A percentile compares a stretch with the other conserved stretches of the same genome.
Evolutionary conservation across 768 basidiomycete species (phyloP).

Genomic region (Leccinum incarnatum): DNA sequence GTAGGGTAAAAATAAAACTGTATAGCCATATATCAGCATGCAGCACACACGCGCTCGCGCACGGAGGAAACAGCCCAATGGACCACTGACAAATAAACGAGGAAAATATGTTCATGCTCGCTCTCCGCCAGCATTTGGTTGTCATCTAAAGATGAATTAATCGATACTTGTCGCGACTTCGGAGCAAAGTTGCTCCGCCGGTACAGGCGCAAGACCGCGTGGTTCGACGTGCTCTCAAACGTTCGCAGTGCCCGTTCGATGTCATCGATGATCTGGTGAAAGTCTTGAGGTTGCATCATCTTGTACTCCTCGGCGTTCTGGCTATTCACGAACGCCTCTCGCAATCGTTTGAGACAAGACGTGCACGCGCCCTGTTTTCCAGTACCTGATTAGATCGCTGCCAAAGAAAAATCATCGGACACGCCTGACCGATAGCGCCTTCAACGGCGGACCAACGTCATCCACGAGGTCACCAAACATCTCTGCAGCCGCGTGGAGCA

Average conservation of each 20-base stretch:
- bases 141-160: slow-evolving; percentile 25
- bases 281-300: slow-evolving; percentile 54
- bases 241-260: slow-evolving; percentile 68
- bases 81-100: slow-evolving; percentile 84
- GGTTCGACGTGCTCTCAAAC: slow-evolving; percentile 82
- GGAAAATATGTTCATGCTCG: slow-evolving; percentile 81
- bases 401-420: not conserved
- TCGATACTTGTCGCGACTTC: slow-evolving; percentile 8
- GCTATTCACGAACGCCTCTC: slow-evolving; percentile 57
- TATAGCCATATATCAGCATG: slow-evolving; percentile 9
- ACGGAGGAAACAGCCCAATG: not conserved
- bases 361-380: slow-evolving; percentile 55
- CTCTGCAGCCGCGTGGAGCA: slow-evolving; percentile 53
- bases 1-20: slow-evolving; percentile 94
- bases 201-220: slow-evolving; percentile 78
- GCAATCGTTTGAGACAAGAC: slow-evolving; percentile 57
- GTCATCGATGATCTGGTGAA: slow-evolving; percentile 57
- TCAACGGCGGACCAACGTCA: slow-evolving; percentile 75
- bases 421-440: slow-evolving; percentile 61
- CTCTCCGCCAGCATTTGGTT: slow-evolving; percentile 39
- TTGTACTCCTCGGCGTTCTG: slow-evolving; percentile 30
- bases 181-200: slow-evolving; percentile 43
- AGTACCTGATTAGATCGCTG: slow-evolving; percentile 2
- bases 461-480: slow-evolving; percentile 80
- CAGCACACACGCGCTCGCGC: not conserved